These are phyloP conservation scores for Lactarius akahatsu DNA, from an alignment of 768 basidiomycete species.

Conservation along the genomic window DNA sequence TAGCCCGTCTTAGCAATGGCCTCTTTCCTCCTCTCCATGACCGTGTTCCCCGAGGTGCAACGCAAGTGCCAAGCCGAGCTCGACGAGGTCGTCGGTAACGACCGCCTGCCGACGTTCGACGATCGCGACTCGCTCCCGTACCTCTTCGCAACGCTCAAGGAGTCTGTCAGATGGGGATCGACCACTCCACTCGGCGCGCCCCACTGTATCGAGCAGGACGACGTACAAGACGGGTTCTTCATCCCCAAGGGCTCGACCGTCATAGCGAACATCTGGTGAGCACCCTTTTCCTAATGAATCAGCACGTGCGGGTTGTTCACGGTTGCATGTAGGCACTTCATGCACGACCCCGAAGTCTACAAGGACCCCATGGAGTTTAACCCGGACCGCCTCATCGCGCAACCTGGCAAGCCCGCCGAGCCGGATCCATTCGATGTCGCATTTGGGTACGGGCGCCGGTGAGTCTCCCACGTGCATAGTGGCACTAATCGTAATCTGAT, in stretches of 20 bases:
- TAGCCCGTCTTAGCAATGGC: conserved; percentile 32
- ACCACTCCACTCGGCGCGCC: conserved; percentile 34
- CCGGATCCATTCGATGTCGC: conserved; percentile 27
- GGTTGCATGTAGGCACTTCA: conserved; percentile 31
- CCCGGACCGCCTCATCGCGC: conserved; percentile 35
- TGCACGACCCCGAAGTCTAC: conserved; percentile 36
- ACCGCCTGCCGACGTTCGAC: conserved; percentile 27
- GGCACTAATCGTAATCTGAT: not conserved
- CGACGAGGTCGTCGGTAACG: conserved; percentile 31
- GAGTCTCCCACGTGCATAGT: conserved; percentile 2
- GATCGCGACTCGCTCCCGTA: conserved; percentile 32
- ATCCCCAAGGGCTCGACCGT: conserved; percentile 42
- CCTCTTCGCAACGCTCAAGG: conserved; percentile 29
- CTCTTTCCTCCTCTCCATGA: conserved; percentile 35
- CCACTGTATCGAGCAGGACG: conserved; percentile 39
- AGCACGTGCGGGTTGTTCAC: not conserved
- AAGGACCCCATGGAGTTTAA: conserved; percentile 34
- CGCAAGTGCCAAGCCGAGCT: conserved; percentile 32
- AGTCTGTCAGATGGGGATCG: conserved; percentile 32
- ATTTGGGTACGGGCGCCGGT: conserved; percentile 35
- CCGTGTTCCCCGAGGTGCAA: conserved; percentile 31
- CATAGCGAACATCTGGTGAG: conserved; percentile 39
- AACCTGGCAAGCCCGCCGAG: conserved; percentile 27
- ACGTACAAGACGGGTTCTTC: conserved; percentile 39
- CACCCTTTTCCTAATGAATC: not conserved